Evolutionary conservation across 306 rosid genomes (phyloP), one percentile per base, ranked within the genome.

Genomic region (Lotus japonicus): DNA sequence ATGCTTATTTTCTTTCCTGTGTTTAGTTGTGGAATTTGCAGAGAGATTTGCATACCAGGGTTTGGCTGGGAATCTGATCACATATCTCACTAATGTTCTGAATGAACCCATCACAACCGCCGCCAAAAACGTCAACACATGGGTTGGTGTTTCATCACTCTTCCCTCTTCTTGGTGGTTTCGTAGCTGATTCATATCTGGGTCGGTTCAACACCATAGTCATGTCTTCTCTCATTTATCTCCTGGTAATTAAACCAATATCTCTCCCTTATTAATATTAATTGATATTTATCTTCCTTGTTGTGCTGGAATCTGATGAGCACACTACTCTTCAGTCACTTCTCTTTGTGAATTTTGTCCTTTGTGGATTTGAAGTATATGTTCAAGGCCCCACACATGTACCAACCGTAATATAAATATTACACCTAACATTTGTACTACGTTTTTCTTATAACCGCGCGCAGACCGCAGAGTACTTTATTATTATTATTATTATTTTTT

Each of bases 111-210:
- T 64, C 12, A 67, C 84, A 4, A 68, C 71, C 0, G 92, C 89
- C 4, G 88, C 70, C 0, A 78, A 82, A 72, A 78, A 83, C 52
- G 89, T 87, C 26, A 87, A 87, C 84, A 80, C 84, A 2, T 84
- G 89, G 92, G 58, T 83, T 41, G 92, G 88, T 16, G 81, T 83
- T 6, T 80, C 89, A 0, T 70, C 88, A 0, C 76, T 87, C 42
- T 84, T 84, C 49, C 89, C 92, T n/a, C 4, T 87, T 41, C 75
- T 87, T 3, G 89, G 92, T 10, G 88, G 85, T 14, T 78, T 82
- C 74, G 8, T 84, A 0, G 89, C 89, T 2, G 92, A 87, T 52
- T 87, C 92, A 0, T 80, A 57, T 31, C 26, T 84, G 0, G 92
- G 92, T 46, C 85, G 92, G 4, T 87, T 84, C 86, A 76, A 50